A percentile compares a stretch with the other conserved stretches of the same genome.
These are phyloP conservation scores for Tetradesmus lagerheimii DNA, from an alignment of 139 green algal genomes.

Conservation along the genomic window DNA sequence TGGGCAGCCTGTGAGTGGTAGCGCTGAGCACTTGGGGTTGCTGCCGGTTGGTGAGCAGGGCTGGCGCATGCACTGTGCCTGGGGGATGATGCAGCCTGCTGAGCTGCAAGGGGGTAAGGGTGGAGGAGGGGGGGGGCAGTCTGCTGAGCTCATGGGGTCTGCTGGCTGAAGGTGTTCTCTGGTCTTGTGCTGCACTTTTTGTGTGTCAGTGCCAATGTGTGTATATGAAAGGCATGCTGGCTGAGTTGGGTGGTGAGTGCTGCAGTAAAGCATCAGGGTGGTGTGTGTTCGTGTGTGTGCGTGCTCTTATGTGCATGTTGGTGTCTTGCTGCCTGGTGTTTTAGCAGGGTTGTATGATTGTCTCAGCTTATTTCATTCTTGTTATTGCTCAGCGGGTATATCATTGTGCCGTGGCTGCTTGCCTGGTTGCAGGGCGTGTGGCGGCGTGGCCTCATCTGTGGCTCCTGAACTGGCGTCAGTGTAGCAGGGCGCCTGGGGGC, in stretches of 20 bases:
- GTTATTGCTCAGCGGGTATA: not conserved
- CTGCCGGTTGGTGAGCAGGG: no score
- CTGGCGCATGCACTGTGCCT: no score
- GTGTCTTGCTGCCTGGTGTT: not conserved
- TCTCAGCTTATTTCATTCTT: not conserved
- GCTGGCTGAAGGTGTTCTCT: no score
- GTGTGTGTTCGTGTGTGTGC: not conserved
- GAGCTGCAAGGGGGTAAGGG: no score
- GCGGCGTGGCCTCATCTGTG: not conserved
- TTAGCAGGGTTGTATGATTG: not conserved
- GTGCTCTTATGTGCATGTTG: no score
- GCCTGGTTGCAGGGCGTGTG: not conserved
- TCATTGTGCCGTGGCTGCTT: not conserved
- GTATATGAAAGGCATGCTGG: not conserved
- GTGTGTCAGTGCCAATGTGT: no score
- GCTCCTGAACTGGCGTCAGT: not conserved
- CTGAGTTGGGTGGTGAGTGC: not conserved
- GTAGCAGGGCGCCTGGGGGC: not conserved
- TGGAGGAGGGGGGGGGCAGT: no score
- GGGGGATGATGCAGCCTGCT: no score
- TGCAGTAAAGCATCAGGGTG: not conserved
- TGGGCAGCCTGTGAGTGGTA: not conserved
- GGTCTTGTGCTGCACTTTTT: no score
- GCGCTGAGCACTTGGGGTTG: no score
- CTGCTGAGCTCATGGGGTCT: no score